Base-by-base conservation (phyloP, 306 rosid species). In the Notholithocarpus densiflorus region DNA sequence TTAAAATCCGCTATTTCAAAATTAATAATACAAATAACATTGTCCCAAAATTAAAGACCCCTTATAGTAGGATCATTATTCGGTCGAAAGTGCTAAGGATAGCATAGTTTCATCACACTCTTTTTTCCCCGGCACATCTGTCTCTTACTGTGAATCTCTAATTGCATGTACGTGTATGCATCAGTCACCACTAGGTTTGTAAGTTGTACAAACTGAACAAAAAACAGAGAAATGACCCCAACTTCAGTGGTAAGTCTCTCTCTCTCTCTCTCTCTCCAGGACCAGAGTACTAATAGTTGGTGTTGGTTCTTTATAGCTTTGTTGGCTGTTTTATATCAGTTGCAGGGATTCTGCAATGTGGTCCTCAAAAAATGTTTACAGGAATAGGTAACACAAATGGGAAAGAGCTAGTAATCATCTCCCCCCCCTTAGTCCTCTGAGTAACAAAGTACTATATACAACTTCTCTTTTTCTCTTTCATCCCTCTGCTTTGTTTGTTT, bases 221-320 rank as follows among this genome's bases (percentile, higher is more conserved):
- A 23, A 83, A 77, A 31, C 77, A 75, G 53, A 80, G 71, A 79
- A 62, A 69, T 56, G 75, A 74, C 56, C 76, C 80, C 43, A 13
- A 70, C 73, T 45, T 52, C 56, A 3, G 6, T 79, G 56, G 43
- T 52, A n/a, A 60, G 51, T 59, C 8, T 79, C 74, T 73, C 62
- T 68, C 24, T 45, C 29, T 45, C 75, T 11, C 56, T 86, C 87
- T 87, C 88, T 84, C 88, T 84, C 88, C 56, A 75, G 90, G 89
- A 84, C 88, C 91, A 83, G 76, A n/a, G 71, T 82, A 78, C 89
- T 85, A 77, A 51, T 81, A 81, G 91, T 85, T 81, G 91, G 86
- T 83, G 86, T 83, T 85, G 84, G 68, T 78, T 76, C 91, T 88
- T 88, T 83, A 85, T 88, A 88, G 80, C 91, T 85, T 80, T 88